A percentile compares a stretch with the other conserved stretches of the same genome.
phyloP scores from a whole-genome alignment of 139 green algal species.

The Chloropicon primus region DNA sequence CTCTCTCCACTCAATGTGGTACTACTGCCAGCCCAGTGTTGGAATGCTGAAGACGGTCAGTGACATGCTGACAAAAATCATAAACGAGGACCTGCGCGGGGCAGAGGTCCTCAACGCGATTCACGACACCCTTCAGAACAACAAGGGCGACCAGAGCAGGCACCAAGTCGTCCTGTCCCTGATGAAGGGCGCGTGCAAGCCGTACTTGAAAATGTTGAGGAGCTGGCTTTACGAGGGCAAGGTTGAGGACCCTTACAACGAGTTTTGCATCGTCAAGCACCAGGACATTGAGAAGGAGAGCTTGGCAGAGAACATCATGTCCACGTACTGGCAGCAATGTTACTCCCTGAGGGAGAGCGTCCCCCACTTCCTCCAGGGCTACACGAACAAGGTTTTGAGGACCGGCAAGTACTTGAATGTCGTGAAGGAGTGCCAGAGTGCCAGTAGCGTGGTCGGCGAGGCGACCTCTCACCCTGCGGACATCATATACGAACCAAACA shows the following conservation, averaged over 20 bases:
- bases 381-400: constrained; percentile 15
- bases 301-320: constrained; percentile 4
- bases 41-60: neutral
- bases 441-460: neutral
- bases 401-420: constrained; percentile 83
- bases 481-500: too few relatives aligned
- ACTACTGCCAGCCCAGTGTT: neutral
- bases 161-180: constrained; percentile 39
- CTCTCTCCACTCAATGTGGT: neutral
- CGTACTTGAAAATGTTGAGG: constrained; percentile 63
- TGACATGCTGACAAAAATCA: neutral
- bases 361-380: constrained; percentile 45
- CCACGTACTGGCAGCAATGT: constrained; percentile 58
- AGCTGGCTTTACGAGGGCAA: constrained; percentile 63
- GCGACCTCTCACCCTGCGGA: too few relatives aligned
- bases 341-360: constrained; percentile 59
- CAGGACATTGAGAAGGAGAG: constrained; percentile 23
- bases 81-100: neutral
- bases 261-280: constrained; percentile 78
- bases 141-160: neutral
- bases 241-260: constrained; percentile 67
- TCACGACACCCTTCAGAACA: neutral
- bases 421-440: constrained; percentile 50
- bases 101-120: neutral
- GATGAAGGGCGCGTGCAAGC: constrained; percentile 42